phyloP scores from a whole-genome alignment of 2,329 filamentous ascomycete genomes.

The Aureobasidium sp. region DNA sequence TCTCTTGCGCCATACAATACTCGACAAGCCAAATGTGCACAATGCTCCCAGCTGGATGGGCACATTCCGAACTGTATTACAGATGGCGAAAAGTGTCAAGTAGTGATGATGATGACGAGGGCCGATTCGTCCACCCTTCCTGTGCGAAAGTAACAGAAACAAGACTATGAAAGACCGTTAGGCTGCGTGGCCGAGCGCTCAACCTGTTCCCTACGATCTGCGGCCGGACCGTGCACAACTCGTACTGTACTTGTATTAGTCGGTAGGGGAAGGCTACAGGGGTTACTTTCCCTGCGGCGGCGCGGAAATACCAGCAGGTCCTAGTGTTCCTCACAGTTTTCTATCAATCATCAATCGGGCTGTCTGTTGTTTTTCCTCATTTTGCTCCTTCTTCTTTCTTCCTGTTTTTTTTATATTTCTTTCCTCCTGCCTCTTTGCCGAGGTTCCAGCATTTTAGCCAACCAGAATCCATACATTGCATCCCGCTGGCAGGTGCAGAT shows the following conservation, averaged over 20 bases:
- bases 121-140: no score
- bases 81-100: no score
- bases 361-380: not conserved
- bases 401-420: not conserved
- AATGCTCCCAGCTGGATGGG: not conserved
- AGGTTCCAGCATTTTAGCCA: not conserved
- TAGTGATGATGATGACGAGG: no score
- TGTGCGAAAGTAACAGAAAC: no score
- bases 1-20: not conserved
- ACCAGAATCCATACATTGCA: not conserved
- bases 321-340: not conserved
- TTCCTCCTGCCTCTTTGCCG: not conserved
- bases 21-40: not conserved
- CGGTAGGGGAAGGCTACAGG: not conserved
- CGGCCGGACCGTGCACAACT: not conserved
- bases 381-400: not conserved
- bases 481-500: conserved; percentile 17
- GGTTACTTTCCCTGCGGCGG: not conserved
- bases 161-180: no score
- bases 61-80: not conserved
- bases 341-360: conserved; percentile 3
- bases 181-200: not conserved
- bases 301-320: not conserved
- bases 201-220: not conserved
- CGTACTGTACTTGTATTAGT: no score